A percentile compares a stretch with the other conserved stretches of the same genome.
phyloP scores from a whole-genome alignment of 2,329 filamentous ascomycete genomes.

The Verticillium zaregamsianum region DNA sequence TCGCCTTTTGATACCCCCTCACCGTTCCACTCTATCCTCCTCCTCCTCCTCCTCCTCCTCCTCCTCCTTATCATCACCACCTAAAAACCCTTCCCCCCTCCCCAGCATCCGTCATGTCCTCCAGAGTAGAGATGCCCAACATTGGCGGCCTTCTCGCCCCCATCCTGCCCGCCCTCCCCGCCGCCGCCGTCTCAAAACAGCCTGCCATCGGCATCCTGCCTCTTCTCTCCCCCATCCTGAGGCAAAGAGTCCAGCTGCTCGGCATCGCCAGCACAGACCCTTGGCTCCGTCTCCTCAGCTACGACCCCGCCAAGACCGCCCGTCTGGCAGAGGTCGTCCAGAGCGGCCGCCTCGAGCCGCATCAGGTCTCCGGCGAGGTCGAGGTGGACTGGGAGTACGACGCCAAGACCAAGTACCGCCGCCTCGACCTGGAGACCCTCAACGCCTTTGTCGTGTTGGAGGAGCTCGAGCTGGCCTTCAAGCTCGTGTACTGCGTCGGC shows the following conservation, averaged over 20 bases:
- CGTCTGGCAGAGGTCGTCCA: slow-evolving; percentile 58
- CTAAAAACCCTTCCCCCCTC: background rate
- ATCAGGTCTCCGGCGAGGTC: slow-evolving; percentile 75
- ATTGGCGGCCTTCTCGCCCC: slow-evolving; percentile 46
- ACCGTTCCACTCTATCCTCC: background rate
- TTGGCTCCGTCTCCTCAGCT: slow-evolving; percentile 72
- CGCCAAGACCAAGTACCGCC: slow-evolving; percentile 57
- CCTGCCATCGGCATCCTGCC: slow-evolving; percentile 55
- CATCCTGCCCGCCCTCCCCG: slow-evolving; percentile 56
- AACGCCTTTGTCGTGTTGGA: slow-evolving; percentile 61
- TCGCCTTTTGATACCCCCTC: background rate
- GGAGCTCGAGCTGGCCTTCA: slow-evolving; percentile 59
- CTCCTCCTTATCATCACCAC: slow-evolving; percentile 17
- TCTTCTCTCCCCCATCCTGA: slow-evolving; percentile 60
- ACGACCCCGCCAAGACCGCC: slow-evolving; percentile 53
- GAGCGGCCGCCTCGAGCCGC: slow-evolving; percentile 66
- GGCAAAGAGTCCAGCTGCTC: slow-evolving; percentile 63
- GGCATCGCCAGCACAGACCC: slow-evolving; percentile 55
- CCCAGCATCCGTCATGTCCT: background rate
- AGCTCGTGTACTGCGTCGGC: slow-evolving; percentile 65
- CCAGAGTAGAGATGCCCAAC: slow-evolving; percentile 22
- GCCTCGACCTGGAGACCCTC: slow-evolving; percentile 72
- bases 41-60: slow-evolving; percentile 1
- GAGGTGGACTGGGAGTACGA: slow-evolving; percentile 69
- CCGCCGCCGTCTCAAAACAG: slow-evolving; percentile 52